Evolutionary conservation across 495 filamentous ascomycete species (phyloP), one percentile per base, ranked within the genome.

Genomic region (Podospora sp.): DNA sequence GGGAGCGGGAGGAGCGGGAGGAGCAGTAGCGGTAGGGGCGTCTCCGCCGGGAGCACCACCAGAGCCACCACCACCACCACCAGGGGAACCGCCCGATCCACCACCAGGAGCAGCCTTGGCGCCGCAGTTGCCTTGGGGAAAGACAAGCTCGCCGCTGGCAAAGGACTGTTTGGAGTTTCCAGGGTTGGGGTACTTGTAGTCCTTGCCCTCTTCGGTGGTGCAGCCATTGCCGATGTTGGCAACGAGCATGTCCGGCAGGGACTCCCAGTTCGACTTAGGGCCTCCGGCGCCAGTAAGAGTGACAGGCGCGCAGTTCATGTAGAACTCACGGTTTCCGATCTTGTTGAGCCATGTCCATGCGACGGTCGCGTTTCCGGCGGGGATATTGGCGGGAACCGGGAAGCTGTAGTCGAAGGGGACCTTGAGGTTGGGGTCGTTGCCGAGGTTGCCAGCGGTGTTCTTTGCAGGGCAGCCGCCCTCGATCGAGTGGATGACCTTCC

Each of bases 291-390:
- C 84, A 0, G 78, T 80, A 69, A 97, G 85, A 6, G 83, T 87
- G 56, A 94, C 83, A 21, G 90, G 86, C 4, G 89, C 91, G 68
- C 94, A 97, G 84, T 94, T 93, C 93, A 96, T 96, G 83, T 97
- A 97, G 87, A 96, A 92, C 76, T 97, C 94, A 22, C 92, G 86
- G 80, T 93, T 92, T 58, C 92, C 92, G 62, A 93, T 75, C 68
- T 89, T 89, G 86, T 97, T 97, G 81, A 94, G 89, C 94, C 94
- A 97, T 4, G 90, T 90, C 84, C 92, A 97, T 18, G 90, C 89
- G 52, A 97, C 80, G 1, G 88, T 87, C 2, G 87, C 91, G 56
- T 85, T 80, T 6, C 90, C 90, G 4, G 83, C 76, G 0, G 82
- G 83, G 36, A 91, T 77, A 11, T 82, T 78, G 16, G 77, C 69